These are phyloP conservation scores for Fusarium napiforme DNA, from an alignment of 2,329 filamentous ascomycete species.

Conservation along the genomic window DNA sequence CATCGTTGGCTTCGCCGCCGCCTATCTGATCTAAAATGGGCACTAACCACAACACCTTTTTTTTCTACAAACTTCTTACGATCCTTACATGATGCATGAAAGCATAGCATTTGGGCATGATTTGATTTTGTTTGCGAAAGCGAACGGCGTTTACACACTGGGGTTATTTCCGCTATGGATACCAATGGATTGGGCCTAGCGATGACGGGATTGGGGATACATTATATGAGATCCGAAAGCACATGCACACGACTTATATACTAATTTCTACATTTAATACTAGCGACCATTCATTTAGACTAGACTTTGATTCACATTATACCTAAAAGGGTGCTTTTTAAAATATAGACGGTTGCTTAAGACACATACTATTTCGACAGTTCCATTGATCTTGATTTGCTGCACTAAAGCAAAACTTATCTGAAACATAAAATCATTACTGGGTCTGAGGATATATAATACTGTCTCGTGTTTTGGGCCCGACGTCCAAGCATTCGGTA, in stretches of 20 bases:
- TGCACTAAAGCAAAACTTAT: not conserved
- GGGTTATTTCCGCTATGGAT: conserved; percentile 27
- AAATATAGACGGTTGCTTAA: conserved; percentile 17
- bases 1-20: conserved; percentile 53
- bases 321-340: conserved; percentile 11
- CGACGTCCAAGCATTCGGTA: not conserved
- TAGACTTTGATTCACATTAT: conserved; percentile 35
- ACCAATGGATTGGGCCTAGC: conserved; percentile 25
- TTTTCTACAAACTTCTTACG: conserved; percentile 28
- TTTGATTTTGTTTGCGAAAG: conserved; percentile 32
- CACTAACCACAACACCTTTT: not conserved
- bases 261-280: conserved; percentile 39
- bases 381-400: not conserved
- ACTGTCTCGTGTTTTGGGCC: not conserved
- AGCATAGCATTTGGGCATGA: conserved; percentile 32
- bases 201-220: conserved; percentile 28
- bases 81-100: conserved; percentile 41
- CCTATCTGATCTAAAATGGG: conserved; percentile 54
- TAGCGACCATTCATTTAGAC: conserved; percentile 42
- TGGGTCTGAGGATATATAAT: not conserved
- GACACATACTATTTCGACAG: not conserved
- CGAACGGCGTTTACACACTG: conserved; percentile 33
- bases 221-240: conserved; percentile 34
- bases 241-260: conserved; percentile 37
- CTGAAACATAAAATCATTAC: not conserved